Percentiles rank a stretch among this genome's conserved stretches.
Evolutionary conservation across 2,329 filamentous ascomycete genomes (phyloP).

Genomic region (Nannizzia gypsea): DNA sequence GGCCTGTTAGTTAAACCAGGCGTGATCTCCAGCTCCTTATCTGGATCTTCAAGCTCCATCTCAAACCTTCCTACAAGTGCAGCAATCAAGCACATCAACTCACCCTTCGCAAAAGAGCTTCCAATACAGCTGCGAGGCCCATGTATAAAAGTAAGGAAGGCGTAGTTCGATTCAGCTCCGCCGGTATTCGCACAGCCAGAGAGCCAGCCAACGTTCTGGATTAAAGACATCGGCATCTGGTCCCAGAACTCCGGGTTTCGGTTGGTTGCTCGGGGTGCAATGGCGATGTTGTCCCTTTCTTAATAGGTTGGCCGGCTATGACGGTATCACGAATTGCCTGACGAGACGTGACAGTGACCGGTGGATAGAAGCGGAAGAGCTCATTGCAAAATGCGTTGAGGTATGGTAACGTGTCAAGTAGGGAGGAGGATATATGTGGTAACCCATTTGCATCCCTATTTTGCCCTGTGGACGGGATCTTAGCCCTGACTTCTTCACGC

Average conservation of each 20-base stretch:
- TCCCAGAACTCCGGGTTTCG: constrained; percentile 58
- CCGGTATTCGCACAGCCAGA: constrained; percentile 47
- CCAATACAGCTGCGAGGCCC: constrained; percentile 81
- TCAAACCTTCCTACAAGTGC: constrained; percentile 63
- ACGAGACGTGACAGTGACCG: constrained; percentile 60
- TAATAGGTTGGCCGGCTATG: constrained; percentile 52
- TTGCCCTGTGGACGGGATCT: constrained; percentile 40
- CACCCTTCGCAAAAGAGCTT: constrained; percentile 63
- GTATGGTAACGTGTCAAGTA: constrained; percentile 61
- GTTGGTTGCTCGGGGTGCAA: constrained; percentile 59
- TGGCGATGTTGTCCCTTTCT: constrained; percentile 57
- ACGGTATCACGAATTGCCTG: constrained; percentile 53
- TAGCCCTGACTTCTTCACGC: constrained; percentile 53
- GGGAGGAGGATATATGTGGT: constrained; percentile 29
- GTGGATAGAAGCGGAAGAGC: constrained; percentile 58
- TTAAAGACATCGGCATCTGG: constrained; percentile 61
- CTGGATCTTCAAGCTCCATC: constrained; percentile 52
- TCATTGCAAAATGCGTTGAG: constrained; percentile 70
- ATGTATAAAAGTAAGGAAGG: constrained; percentile 71
- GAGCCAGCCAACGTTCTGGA: constrained; percentile 61
- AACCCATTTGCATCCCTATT: background rate
- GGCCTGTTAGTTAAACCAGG: constrained; percentile 62
- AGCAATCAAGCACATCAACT: constrained; percentile 75
- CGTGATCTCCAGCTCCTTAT: constrained; percentile 52
- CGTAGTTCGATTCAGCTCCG: constrained; percentile 63